A percentile compares a stretch with the other conserved stretches of the same genome.
phyloP scores from a whole-genome alignment of 2,329 filamentous ascomycete genomes.

The Epichloe sp. region DNA sequence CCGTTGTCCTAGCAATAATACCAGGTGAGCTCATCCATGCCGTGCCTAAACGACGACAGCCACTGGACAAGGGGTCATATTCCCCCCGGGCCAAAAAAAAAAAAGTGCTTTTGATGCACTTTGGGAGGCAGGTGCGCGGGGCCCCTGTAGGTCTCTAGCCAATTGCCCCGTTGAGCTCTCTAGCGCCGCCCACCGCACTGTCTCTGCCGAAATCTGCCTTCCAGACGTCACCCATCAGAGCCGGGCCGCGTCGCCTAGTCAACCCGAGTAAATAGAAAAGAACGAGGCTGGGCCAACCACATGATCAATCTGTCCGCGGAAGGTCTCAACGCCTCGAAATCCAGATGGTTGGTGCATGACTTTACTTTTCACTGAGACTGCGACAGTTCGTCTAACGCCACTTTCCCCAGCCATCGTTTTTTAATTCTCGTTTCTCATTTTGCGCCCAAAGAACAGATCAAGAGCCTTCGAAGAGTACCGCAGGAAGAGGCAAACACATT shows the following conservation, averaged over 20 bases:
- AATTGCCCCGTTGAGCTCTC: neutral
- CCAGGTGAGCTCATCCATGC: too few species aligned
- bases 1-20: too few species aligned
- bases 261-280: constrained; percentile 20
- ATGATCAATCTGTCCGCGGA: constrained; percentile 1
- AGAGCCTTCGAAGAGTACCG: neutral
- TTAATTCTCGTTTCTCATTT: neutral
- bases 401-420: constrained; percentile 1
- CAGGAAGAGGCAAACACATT: neutral
- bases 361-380: neutral
- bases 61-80: too few species aligned
- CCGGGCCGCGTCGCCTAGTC: constrained; percentile 11
- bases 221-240: neutral
- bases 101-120: too few species aligned
- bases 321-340: constrained; percentile 5
- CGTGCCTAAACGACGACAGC: too few species aligned
- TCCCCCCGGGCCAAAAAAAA: too few species aligned
- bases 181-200: neutral
- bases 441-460: neutral
- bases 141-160: neutral
- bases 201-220: neutral
- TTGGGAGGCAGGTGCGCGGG: neutral
- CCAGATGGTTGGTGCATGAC: constrained; percentile 4
- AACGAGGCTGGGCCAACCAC: constrained; percentile 20
- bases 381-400: neutral